Percentiles rank a stretch among this genome's conserved stretches.
phyloP scores from a whole-genome alignment of 1,284 basidiomycete species.

The Phaffia rhodozyma region DNA sequence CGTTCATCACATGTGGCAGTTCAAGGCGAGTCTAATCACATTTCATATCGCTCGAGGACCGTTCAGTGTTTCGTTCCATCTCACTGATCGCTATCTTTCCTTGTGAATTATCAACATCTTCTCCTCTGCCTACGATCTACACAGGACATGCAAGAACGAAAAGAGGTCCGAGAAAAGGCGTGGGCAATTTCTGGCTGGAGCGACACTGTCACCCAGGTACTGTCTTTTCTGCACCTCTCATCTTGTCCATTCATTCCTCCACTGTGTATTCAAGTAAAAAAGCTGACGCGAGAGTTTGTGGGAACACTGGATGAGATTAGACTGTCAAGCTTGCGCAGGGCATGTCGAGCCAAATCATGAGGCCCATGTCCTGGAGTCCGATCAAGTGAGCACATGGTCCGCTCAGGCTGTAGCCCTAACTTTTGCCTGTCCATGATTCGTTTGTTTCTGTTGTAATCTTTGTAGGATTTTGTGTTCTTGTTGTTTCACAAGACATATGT shows the following conservation, averaged over 20 bases:
- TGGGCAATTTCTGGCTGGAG: conserved; percentile 91
- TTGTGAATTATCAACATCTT: no score
- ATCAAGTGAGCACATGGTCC: conserved; percentile 6
- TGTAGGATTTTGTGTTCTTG: no score
- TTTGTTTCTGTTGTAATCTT: no score
- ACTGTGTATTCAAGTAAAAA: neutral
- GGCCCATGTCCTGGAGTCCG: conserved; percentile 17
- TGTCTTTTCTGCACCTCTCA: conserved; percentile 18
- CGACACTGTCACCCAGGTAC: conserved; percentile 79
- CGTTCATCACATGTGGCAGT: conserved; percentile 91
- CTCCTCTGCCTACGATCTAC: neutral
- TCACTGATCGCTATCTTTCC: conserved; percentile 5
- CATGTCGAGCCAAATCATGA: conserved; percentile 33
- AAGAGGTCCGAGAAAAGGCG: conserved; percentile 69
- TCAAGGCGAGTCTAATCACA: conserved; percentile 48
- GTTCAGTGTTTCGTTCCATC: conserved; percentile 11
- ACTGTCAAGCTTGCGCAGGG: conserved; percentile 32
- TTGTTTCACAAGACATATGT: no score
- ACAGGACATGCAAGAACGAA: conserved; percentile 65
- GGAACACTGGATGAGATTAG: conserved; percentile 16
- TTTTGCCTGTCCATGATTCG: no score
- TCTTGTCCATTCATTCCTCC: neutral
- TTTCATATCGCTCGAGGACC: neutral
- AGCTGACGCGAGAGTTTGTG: neutral
- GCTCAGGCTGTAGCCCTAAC: no score